phyloP scores from a whole-genome alignment of 1,139 yeast species.

The Yamadazyma triangularis region DNA sequence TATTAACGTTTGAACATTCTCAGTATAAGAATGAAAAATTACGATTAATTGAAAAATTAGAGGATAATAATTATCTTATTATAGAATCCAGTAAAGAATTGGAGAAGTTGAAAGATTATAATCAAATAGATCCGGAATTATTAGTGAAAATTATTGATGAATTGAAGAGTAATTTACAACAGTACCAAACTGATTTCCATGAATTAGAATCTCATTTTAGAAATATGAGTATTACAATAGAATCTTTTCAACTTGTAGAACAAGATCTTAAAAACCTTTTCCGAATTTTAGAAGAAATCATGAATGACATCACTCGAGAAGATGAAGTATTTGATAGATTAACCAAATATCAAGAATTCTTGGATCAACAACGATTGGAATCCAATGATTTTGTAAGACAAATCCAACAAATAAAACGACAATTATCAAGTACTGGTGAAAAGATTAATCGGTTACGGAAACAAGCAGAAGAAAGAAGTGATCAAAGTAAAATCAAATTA shows the following conservation, averaged over 20 bases:
- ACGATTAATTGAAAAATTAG: conserved; percentile 50
- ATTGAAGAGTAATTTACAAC: conserved; percentile 44
- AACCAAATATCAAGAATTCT: conserved; percentile 40
- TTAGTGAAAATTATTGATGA: conserved; percentile 54
- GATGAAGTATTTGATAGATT: conserved; percentile 39
- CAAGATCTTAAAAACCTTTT: conserved; percentile 50
- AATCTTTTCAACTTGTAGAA: conserved; percentile 54
- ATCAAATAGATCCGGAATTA: conserved; percentile 58
- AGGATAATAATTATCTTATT: conserved; percentile 50
- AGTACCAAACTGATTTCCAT: conserved; percentile 36
- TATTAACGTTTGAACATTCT: conserved; percentile 59
- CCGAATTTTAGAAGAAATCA: conserved; percentile 55
- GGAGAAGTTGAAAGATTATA: conserved; percentile 56
- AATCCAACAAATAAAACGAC: conserved; percentile 47
- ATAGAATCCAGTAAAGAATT: conserved; percentile 55
- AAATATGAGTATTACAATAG: conserved; percentile 52
- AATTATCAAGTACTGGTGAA: conserved; percentile 50
- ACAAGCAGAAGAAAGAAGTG: conserved; percentile 45
- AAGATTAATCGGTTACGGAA: conserved; percentile 47
- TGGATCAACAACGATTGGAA: conserved; percentile 42
- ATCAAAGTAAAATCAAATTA: conserved; percentile 42
- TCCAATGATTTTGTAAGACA: conserved; percentile 49
- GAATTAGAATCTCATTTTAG: conserved; percentile 46
- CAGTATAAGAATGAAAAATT: conserved; percentile 62
- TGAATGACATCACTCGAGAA: conserved; percentile 45